Evolutionary conservation across 176 grass and related monocot species (phyloP), one percentile per base, ranked within the genome.

Genomic region (Paspalum notatum): DNA sequence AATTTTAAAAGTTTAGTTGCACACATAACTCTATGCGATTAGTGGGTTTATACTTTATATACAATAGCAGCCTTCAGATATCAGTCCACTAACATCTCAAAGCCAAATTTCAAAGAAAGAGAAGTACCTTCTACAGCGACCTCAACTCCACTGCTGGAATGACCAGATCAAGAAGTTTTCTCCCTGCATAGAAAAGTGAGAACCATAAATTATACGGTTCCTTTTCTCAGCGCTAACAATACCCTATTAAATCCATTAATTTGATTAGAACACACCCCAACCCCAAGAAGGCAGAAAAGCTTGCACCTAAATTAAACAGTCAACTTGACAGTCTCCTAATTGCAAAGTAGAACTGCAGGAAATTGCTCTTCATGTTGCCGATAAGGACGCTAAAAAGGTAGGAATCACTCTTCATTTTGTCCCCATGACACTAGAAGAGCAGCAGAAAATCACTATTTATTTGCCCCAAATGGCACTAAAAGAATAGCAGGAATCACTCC

Each of bases 101-200:
- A 70, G 6, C 9, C 16, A 24, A 46, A 69, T 32, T 43, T 80
- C 27, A 63, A 12, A 50, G 66, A 53, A 53, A 70, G 17, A 52
- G 8, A 62, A 62, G 18, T 44, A 89, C 62, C 56, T 61, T 32
- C 22, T 89, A 62, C 54, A 89, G 44, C 20, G 49, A 88, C 64
- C 26, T 82, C 24, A 76, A 75, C 47, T 68, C 38, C 47, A 71
- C 40, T 69, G 45, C 14, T 45, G 51, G 62, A 62, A 41, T 11
- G 32, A 26, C 38, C 41, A 49, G 12, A 81, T 85, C 63, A 80
- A 80, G 53, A 63, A 64, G 46, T 20, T 81, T 27, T 48, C 40
- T 75, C 71, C 45, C 53, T 53, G 38, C 63, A 76, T 40, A 62
- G 4, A 40, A 88, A 80, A 62, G 26, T 51, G 53, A 75, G 7